Percentiles rank a stretch among this genome's conserved stretches.
Evolutionary conservation across 306 rosid species (phyloP).

Genomic region (Styphnolobium japonicum): DNA sequence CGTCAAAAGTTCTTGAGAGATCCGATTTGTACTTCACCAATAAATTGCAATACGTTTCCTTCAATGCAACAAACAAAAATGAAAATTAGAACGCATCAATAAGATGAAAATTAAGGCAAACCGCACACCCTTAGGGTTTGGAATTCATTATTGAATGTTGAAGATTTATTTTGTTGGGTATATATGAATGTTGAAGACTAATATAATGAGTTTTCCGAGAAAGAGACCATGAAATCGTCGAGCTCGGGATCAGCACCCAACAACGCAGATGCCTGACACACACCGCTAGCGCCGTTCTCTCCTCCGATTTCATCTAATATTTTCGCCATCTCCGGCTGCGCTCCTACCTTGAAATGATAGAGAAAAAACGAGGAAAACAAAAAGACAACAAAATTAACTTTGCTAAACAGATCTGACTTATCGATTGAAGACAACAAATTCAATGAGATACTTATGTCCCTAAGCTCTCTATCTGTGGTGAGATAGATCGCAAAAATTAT

Average conservation of each 20-base stretch:
- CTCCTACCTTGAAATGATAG: constrained; percentile 52
- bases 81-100: too few species aligned
- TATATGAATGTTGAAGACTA: too few species aligned
- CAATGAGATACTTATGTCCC: neutral
- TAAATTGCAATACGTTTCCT: constrained; percentile 55
- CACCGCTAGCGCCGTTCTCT: neutral
- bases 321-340: constrained; percentile 53
- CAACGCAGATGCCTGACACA: constrained; percentile 16
- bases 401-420: neutral
- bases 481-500: neutral
- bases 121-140: constrained; percentile 35
- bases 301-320: constrained; percentile 46
- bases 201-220: neutral
- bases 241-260: constrained; percentile 66
- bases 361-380: neutral
- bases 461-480: neutral
- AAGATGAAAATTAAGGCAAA: too few species aligned
- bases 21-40: constrained; percentile 57
- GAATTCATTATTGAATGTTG: neutral
- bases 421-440: neutral
- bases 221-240: constrained; percentile 62
- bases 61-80: neutral
- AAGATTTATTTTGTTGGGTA: too few species aligned
- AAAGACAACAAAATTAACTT: neutral
- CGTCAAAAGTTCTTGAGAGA: constrained; percentile 52